Evolutionary conservation across 2,329 filamentous ascomycete genomes (phyloP).

Genomic region (Botrytis squamosa): DNA sequence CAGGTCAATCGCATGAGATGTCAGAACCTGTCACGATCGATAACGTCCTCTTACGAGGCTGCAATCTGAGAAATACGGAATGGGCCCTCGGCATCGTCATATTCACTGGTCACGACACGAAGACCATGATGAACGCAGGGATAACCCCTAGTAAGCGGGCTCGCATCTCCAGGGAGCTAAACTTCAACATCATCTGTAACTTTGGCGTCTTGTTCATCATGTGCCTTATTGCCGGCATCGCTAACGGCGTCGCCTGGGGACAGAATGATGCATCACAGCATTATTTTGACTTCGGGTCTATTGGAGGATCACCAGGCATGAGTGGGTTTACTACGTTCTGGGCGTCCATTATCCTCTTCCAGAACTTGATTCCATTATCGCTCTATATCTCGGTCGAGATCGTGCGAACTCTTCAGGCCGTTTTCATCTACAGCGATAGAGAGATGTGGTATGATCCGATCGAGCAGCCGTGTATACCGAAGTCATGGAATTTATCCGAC

Average conservation of each 20-base stretch:
- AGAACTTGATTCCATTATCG: constrained; percentile 99
- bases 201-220: constrained; percentile 86
- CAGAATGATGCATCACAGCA: constrained; percentile 65
- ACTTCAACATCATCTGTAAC: constrained; percentile 97
- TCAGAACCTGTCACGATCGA: constrained; percentile 91
- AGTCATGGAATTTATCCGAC: constrained; percentile 98
- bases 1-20: constrained; percentile 68
- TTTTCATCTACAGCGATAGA: constrained; percentile 96
- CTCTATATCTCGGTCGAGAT: constrained; percentile 98
- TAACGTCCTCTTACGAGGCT: constrained; percentile 90
- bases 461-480: constrained; percentile 92
- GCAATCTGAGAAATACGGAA: constrained; percentile 91
- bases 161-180: constrained; percentile 86
- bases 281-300: constrained; percentile 82
- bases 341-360: constrained; percentile 90
- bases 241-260: constrained; percentile 80
- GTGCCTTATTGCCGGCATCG: constrained; percentile 81
- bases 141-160: constrained; percentile 93
- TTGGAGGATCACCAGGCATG: constrained; percentile 70
- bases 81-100: constrained; percentile 91
- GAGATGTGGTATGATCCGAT: constrained; percentile 96
- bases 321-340: constrained; percentile 97
- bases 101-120: constrained; percentile 94
- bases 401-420: constrained; percentile 84
- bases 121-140: constrained; percentile 98